These are phyloP conservation scores for Daldinia grandis DNA, from an alignment of 495 filamentous ascomycete species.

Conservation along the genomic window DNA sequence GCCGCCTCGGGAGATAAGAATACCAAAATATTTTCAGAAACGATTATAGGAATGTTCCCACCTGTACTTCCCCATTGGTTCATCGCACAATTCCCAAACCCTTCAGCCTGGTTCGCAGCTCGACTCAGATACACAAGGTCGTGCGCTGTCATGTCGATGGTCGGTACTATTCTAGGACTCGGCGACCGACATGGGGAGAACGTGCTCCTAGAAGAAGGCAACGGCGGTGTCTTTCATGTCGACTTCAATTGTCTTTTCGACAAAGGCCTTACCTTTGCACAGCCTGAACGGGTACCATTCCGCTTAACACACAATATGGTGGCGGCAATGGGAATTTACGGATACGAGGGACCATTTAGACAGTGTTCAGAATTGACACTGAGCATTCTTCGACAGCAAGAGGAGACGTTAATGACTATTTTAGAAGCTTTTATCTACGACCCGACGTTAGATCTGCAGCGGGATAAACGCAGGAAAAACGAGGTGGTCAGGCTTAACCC, in stretches of 20 bases:
- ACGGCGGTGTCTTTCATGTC: conserved; percentile 94
- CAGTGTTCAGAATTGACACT: conserved; percentile 89
- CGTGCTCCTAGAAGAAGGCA: conserved; percentile 92
- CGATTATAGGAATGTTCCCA: conserved; percentile 72
- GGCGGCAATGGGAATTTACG: conserved; percentile 92
- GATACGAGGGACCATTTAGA: conserved; percentile 91
- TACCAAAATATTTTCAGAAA: conserved; percentile 72
- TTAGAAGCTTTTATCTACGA: conserved; percentile 97
- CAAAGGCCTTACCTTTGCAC: conserved; percentile 94
- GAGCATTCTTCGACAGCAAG: conserved; percentile 82
- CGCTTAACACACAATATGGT: conserved; percentile 98
- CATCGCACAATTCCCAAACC: conserved; percentile 90
- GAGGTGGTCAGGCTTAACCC: conserved; percentile 79
- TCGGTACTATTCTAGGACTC: conserved; percentile 91
- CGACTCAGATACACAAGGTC: conserved; percentile 92
- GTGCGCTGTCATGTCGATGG: conserved; percentile 97
- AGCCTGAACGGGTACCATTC: conserved; percentile 96
- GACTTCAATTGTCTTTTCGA: conserved; percentile 99
- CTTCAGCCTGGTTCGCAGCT: conserved; percentile 88
- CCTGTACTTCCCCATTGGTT: conserved; percentile 94
- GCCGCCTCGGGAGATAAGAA: conserved; percentile 55
- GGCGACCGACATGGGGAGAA: conserved; percentile 99
- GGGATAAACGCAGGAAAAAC: conserved; percentile 71
- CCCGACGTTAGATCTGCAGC: conserved; percentile 91
- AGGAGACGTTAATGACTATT: conserved; percentile 96